A percentile compares a stretch with the other conserved stretches of the same genome.
phyloP scores from a whole-genome alignment of 2,329 filamentous ascomycete species.

The Alternaria solani region DNA sequence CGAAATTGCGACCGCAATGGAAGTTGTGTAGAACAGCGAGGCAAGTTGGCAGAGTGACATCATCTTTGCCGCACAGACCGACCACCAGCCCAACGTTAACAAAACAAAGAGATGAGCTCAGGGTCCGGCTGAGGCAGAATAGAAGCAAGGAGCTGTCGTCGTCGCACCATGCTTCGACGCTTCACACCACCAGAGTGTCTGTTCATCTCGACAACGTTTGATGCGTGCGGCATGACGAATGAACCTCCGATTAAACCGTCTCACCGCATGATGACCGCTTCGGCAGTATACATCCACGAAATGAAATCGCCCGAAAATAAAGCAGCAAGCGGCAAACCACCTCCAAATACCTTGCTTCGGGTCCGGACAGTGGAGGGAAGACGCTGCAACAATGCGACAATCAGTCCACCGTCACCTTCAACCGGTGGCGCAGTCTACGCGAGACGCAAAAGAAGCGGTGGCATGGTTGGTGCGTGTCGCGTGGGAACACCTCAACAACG shows the following conservation, averaged over 20 bases:
- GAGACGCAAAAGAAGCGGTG: conserved; percentile 1
- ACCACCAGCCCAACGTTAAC: background rate
- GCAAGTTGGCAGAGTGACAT: conserved; percentile 29
- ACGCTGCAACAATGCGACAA: background rate
- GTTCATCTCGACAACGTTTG: conserved; percentile 6
- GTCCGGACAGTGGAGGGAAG: background rate
- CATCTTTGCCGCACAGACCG: conserved; percentile 27
- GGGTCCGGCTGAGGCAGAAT: conserved; percentile 20
- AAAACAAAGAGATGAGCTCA: conserved; percentile 16
- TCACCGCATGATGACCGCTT: conserved; percentile 7
- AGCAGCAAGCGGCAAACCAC: background rate
- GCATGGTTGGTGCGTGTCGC: background rate
- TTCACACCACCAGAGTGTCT: conserved; percentile 1
- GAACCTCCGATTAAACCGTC: conserved; percentile 9
- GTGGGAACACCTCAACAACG: background rate
- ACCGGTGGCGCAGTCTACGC: background rate
- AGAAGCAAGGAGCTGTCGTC: conserved; percentile 20
- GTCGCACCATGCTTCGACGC: conserved; percentile 26
- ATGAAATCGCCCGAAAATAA: conserved; percentile 10
- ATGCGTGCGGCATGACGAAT: conserved; percentile 1
- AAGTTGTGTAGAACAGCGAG: conserved; percentile 1
- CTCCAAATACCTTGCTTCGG: background rate
- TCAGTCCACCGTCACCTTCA: background rate
- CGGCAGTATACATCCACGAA: background rate
- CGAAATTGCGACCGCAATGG: background rate